phyloP scores from a whole-genome alignment of 148 eudicot species.

The Oxyria digyna region DNA sequence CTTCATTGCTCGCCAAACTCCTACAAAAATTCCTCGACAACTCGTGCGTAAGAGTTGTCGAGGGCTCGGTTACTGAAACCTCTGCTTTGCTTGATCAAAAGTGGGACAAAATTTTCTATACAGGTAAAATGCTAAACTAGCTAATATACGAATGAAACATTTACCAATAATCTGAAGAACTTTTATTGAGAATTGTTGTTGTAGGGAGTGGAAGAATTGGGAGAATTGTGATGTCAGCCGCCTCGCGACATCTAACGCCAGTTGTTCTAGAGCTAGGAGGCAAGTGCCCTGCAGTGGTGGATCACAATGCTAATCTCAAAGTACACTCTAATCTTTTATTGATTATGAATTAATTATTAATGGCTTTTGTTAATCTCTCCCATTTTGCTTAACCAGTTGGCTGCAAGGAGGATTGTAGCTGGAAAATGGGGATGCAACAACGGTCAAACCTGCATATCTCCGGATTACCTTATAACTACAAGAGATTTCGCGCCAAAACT shows the following conservation, averaged over 20 bases:
- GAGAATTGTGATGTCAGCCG: conserved; percentile 77
- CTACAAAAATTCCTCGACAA: conserved; percentile 49
- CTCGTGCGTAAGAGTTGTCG: conserved; percentile 53
- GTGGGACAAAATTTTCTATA: conserved; percentile 91
- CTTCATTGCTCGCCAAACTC: conserved; percentile 48
- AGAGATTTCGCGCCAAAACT: conserved; percentile 44
- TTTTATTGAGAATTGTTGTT: too few species aligned
- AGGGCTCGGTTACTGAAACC: conserved; percentile 64
- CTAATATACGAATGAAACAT: too few species aligned
- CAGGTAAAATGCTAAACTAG: conserved; percentile 33
- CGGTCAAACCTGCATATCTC: conserved; percentile 58
- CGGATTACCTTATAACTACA: conserved; percentile 50
- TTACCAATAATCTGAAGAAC: too few species aligned
- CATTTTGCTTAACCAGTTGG: conserved; percentile 18
- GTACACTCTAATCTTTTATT: conserved; percentile 12
- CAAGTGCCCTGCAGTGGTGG: conserved; percentile 55
- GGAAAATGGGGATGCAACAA: conserved; percentile 55
- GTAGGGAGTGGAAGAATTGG: conserved; percentile 47
- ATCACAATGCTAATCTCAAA: conserved; percentile 35
- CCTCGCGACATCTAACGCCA: conserved; percentile 58
- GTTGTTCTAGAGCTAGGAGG: conserved; percentile 65
- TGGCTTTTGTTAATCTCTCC: neutral
- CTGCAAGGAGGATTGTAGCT: conserved; percentile 49
- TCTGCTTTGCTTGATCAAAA: conserved; percentile 67
- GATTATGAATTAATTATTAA: neutral